phyloP scores from a whole-genome alignment of 2,329 filamentous ascomycete genomes.

The Monilinia fructicola region DNA sequence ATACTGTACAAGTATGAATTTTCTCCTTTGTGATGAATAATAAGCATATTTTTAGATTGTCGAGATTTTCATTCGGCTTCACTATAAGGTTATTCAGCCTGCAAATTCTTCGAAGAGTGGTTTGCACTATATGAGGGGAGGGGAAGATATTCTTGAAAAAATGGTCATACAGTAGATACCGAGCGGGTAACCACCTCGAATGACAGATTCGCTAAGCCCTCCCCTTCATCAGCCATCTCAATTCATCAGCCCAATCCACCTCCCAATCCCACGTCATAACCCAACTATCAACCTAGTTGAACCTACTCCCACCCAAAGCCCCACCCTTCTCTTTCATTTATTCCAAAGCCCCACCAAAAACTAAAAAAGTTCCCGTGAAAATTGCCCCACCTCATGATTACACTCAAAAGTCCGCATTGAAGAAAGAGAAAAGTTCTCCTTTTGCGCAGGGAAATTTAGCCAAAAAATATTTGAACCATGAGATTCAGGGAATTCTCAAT shows the following conservation, averaged over 20 bases:
- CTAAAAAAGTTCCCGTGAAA: neutral
- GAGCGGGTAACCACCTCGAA: neutral
- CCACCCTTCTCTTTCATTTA: neutral
- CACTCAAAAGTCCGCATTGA: neutral
- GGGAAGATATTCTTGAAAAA: neutral
- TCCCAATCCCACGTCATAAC: constrained; percentile 4
- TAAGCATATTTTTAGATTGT: neutral
- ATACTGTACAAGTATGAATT: too few species aligned
- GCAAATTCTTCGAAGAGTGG: too few species aligned
- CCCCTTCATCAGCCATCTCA: neutral
- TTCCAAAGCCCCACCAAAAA: neutral
- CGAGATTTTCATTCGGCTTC: too few species aligned
- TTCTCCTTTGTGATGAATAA: too few species aligned
- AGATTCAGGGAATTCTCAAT: neutral
- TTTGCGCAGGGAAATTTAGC: neutral
- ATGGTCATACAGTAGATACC: neutral
- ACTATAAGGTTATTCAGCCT: too few species aligned
- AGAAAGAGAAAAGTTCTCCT: neutral
- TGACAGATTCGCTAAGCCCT: constrained; percentile 3
- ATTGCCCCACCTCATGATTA: neutral
- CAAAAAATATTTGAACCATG: neutral
- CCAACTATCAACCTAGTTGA: neutral
- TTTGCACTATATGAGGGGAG: too few species aligned
- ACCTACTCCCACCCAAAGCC: neutral
- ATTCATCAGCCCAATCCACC: neutral